phyloP scores from a whole-genome alignment of 1,284 basidiomycete species.

The Schizopora paradoxa region DNA sequence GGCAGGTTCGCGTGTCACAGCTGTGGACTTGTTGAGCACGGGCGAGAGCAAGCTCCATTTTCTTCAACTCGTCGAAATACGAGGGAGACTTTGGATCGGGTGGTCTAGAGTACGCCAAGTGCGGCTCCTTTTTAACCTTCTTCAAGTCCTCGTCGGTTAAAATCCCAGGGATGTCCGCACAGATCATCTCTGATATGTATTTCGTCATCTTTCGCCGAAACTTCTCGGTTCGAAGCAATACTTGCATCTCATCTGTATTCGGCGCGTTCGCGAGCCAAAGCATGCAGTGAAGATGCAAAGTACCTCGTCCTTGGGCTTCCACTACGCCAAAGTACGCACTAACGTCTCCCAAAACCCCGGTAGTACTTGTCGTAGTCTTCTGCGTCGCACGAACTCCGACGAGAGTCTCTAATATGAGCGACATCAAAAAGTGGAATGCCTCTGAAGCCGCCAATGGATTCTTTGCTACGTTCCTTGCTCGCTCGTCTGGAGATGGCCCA shows the following conservation, averaged over 20 bases:
- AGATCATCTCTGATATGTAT: conserved; percentile 9
- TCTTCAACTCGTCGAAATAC: neutral
- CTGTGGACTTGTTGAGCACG: neutral
- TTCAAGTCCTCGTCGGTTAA: neutral
- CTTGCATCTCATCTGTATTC: conserved; percentile 22
- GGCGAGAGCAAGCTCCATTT: neutral
- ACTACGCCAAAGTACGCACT: conserved; percentile 26
- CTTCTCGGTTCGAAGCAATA: conserved; percentile 8
- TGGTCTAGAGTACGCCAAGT: neutral
- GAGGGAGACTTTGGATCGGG: neutral
- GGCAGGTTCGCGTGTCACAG: conserved; percentile 25
- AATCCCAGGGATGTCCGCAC: neutral
- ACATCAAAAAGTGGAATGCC: conserved; percentile 18
- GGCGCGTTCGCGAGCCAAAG: conserved; percentile 29
- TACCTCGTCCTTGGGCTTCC: conserved; percentile 28
- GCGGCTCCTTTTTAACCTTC: neutral
- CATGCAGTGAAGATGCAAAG: conserved; percentile 27
- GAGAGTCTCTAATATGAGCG: conserved; percentile 10
- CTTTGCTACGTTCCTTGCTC: conserved; percentile 18
- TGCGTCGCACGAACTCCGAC: conserved; percentile 11
- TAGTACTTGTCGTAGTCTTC: conserved; percentile 21
- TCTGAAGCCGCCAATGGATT: conserved; percentile 20
- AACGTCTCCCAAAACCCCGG: conserved; percentile 24
- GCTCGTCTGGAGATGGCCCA: conserved; percentile 26
- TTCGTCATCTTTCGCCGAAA: conserved; percentile 23